phyloP scores from a whole-genome alignment of 163 green algal genomes.

The Scenedesmus sp. region DNA sequence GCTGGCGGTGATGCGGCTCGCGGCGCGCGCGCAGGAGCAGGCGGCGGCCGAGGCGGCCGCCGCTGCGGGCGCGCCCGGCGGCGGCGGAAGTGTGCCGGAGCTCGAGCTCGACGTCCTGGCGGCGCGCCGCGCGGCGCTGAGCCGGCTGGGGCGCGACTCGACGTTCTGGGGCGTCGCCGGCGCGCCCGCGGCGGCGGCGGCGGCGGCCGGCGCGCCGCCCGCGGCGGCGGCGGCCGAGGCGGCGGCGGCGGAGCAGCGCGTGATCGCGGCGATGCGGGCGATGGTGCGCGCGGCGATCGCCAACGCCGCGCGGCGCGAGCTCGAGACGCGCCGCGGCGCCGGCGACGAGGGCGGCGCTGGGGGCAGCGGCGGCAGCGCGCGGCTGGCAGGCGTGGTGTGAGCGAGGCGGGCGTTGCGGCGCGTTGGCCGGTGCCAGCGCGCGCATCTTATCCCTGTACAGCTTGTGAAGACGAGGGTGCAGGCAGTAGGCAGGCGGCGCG shows the following conservation, averaged over 20 bases:
- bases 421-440: too few relatives aligned
- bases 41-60: background rate
- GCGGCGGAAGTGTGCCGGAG: slow-evolving; percentile 13
- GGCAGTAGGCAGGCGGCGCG: too few relatives aligned
- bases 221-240: background rate
- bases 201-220: background rate
- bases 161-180: slow-evolving; percentile 1
- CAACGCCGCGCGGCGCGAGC: background rate
- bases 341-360: background rate
- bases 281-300: slow-evolving; percentile 30
- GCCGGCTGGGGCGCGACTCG: slow-evolving; percentile 7
- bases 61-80: background rate
- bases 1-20: slow-evolving; percentile 30
- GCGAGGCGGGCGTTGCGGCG: too few relatives aligned
- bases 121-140: slow-evolving; percentile 9
- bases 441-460: too few relatives aligned
- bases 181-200: too few relatives aligned
- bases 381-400: slow-evolving; percentile 7
- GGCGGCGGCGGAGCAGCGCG: slow-evolving; percentile 8
- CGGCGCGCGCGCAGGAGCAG: slow-evolving; percentile 29
- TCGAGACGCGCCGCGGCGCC: background rate
- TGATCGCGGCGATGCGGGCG: slow-evolving; percentile 18
- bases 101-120: slow-evolving; percentile 19
- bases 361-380: background rate
- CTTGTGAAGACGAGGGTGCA: too few relatives aligned